Base-by-base conservation (phyloP, 2,329 filamentous ascomycete genomes). In the Aspergillus fumigatus region DNA sequence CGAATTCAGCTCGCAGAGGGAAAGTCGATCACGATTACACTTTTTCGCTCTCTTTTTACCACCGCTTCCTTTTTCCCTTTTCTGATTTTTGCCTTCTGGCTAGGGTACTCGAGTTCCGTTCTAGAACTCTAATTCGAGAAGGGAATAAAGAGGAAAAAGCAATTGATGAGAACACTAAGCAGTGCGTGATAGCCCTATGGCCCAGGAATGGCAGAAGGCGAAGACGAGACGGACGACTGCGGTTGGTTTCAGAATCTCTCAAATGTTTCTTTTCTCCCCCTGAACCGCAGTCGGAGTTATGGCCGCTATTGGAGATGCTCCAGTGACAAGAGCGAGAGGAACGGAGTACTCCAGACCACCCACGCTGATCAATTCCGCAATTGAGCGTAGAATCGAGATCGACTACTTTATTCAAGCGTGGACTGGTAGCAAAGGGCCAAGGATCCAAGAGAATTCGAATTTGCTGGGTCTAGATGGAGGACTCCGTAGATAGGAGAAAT, bases 161-260 rank as follows among this genome's bases (percentile, higher is more conserved):
- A 45, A 23, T n/a, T 21, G 3, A 23, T 10, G n/a, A 45, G 10
- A 23, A 23, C 19, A 10, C 9, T 23, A 23, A 45, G 41, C 41
- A 19, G 41, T 45, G 9, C 27, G 9, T n/a, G 8, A 4, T 14
- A 35, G 32, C 14, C 32, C 32, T 38, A 38, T 17, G 32, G 11
- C 32, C 14, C 14, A 38, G 17, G 32, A 38, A 38, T 17, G 32
- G 32, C 32, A 38, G 17, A 35, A 38, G 32, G 11, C 3, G 10
- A 45, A 9, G 43, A 49, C 27, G 51, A 26, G 55, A 35, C 48
- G n/a, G 51, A 25, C 51, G 35, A 47, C 50, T 54, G 48, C 17
- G 17, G 19, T 50, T 50, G 43, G 58, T 59, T 62, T 60, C 56
- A 59, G 51, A 41, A 51, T 38, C 14, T 35, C 32, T 38, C 32